phyloP scores from a whole-genome alignment of 108 stramenopile species.

The Skeletonema grethae region DNA sequence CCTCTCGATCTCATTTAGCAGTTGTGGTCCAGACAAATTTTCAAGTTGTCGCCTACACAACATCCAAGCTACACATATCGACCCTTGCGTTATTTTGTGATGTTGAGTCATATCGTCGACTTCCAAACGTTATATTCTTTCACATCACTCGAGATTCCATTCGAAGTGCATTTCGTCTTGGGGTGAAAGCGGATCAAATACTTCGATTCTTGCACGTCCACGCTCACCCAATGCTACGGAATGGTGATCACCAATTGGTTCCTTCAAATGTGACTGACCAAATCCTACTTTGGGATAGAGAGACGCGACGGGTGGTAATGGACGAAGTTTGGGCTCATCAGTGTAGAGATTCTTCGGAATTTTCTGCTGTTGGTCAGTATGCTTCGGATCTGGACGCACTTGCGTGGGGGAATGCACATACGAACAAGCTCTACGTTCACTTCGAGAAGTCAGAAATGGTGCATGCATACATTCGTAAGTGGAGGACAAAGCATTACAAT shows the following conservation, averaged over 20 bases:
- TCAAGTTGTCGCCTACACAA: constrained; percentile 90
- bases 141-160: constrained; percentile 81
- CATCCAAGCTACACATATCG: constrained; percentile 75
- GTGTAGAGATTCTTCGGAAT: constrained; percentile 68
- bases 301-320: constrained; percentile 71
- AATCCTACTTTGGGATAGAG: constrained; percentile 87
- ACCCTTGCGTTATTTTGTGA: constrained; percentile 90
- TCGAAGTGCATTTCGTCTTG: constrained; percentile 76
- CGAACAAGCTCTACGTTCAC: constrained; percentile 62
- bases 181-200: constrained; percentile 84
- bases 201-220: constrained; percentile 87
- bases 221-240: constrained; percentile 84
- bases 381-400: constrained; percentile 56
- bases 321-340: constrained; percentile 75
- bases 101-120: constrained; percentile 65
- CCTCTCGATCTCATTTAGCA: constrained; percentile 75
- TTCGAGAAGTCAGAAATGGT: constrained; percentile 62
- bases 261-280: constrained; percentile 91
- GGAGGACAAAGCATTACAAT: constrained; percentile 62
- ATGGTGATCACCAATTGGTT: constrained; percentile 53
- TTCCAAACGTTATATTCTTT: constrained; percentile 89
- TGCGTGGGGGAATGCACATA: constrained; percentile 65
- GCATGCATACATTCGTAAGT: constrained; percentile 64
- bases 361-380: constrained; percentile 66
- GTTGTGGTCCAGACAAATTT: constrained; percentile 93